Evolutionary conservation across 495 filamentous ascomycete species (phyloP).

Genomic region (Pyronema omphalodes): DNA sequence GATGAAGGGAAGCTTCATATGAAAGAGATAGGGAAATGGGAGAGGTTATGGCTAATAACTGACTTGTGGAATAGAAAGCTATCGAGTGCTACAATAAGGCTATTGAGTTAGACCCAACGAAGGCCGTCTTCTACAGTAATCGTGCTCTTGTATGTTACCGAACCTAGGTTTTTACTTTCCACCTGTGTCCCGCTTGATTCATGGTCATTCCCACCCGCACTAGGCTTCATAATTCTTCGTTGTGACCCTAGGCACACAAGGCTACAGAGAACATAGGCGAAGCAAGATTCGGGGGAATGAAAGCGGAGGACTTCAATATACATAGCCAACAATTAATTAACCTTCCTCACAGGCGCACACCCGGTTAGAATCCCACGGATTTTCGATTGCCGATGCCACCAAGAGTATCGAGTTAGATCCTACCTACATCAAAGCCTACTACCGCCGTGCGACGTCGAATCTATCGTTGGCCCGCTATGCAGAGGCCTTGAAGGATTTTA

Average conservation of each 20-base stretch:
- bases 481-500: slow-evolving; percentile 84
- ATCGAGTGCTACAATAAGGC: slow-evolving; percentile 77
- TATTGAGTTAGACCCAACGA: slow-evolving; percentile 66
- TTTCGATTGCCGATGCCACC: slow-evolving; percentile 80
- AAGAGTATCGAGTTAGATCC: slow-evolving; percentile 83
- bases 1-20: no score
- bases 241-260: background rate
- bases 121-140: slow-evolving; percentile 85
- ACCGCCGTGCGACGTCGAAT: slow-evolving; percentile 77
- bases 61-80: slow-evolving; percentile 31
- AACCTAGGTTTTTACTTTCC: slow-evolving; percentile 2
- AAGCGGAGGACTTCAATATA: no score
- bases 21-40: no score
- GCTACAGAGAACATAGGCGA: background rate
- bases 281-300: background rate
- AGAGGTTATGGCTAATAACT: background rate
- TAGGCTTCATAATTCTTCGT: no score
- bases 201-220: background rate
- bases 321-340: no score
- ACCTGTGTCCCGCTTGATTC: background rate
- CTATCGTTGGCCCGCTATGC: slow-evolving; percentile 72
- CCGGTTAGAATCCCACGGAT: slow-evolving; percentile 87
- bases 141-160: slow-evolving; percentile 57
- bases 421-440: slow-evolving; percentile 81
- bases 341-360: slow-evolving; percentile 51